phyloP scores from a whole-genome alignment of 305 asterid genomes.

The Fraxinus dipetala region DNA sequence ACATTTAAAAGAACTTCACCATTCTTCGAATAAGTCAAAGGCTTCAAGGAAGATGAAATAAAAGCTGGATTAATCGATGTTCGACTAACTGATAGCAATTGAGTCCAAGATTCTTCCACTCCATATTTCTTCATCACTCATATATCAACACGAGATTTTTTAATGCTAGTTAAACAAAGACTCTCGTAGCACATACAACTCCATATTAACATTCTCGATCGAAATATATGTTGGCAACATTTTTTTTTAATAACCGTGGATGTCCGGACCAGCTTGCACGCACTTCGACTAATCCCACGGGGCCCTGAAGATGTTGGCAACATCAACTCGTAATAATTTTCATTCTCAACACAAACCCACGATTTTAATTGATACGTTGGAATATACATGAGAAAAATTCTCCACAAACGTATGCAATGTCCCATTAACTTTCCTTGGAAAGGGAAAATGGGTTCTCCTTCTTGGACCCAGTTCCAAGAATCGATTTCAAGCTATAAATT shows the following conservation, averaged over 20 bases:
- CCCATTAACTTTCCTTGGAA: neutral
- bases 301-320: neutral
- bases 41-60: neutral
- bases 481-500: slow-evolving; percentile 24
- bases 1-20: neutral
- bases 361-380: neutral
- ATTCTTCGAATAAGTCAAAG: neutral
- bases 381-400: neutral
- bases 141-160: neutral
- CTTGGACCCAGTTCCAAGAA: slow-evolving; percentile 14
- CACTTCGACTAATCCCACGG: no score
- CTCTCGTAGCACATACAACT: neutral
- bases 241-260: no score
- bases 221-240: neutral
- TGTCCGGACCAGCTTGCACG: no score
- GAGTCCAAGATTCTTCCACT: neutral
- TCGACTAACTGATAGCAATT: neutral
- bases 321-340: neutral
- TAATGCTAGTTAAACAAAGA: neutral
- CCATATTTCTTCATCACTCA: neutral
- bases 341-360: slow-evolving; percentile 28
- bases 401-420: slow-evolving; percentile 19
- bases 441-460: slow-evolving; percentile 6
- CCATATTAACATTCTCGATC: neutral
- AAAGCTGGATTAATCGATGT: neutral